Evolutionary conservation across 1,284 basidiomycete species (phyloP), one percentile per base, ranked within the genome.

Genomic region (Naganishia albida): DNA sequence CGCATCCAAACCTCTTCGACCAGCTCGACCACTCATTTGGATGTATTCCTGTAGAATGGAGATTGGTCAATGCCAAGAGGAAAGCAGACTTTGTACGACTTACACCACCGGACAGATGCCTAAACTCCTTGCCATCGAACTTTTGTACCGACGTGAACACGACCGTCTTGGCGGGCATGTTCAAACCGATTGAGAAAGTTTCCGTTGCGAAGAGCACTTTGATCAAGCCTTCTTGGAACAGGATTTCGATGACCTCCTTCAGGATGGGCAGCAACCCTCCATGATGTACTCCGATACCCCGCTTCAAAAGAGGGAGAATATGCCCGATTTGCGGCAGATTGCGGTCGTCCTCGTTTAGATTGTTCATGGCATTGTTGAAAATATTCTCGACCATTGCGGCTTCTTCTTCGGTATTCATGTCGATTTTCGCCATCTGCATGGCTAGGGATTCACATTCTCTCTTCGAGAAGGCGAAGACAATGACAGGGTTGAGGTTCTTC

Each of bases 161-260:
- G 63, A 99, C 96, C 7, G 96, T 99, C 82, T 97, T 98, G 40
- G 96, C 96, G 13, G 96, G 96, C 96, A 99, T 99, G 81, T 99
- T 99, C 60, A 99, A 83, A 64, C 96, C 95, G 72, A 99, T 99
- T 4, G 94, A 97, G 82, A 99, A 99, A 0, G 96, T 99, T 80
- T 99, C 96, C 0, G 96, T 99, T 2, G 96, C 96, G 74, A 99
- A 99, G 43, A 99, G 85, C 25, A 94, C 93, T 78, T 99, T 99
- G 83, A 99, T 93, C 62, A 99, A 83, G n/a, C 96, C 95, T 75
- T 99, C 96, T 75, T 99, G 95, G 83, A 99, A 99, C 39, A 99
- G 84, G 69, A 99, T 97, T 80, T 99, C 96, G 78, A 99, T 98
- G 56, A 98, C 94, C 77, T 99, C 96, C 78, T 99, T 99, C 62